Evolutionary conservation across 1,139 yeast species (phyloP).

Genomic region (Zygoascus sp.): DNA sequence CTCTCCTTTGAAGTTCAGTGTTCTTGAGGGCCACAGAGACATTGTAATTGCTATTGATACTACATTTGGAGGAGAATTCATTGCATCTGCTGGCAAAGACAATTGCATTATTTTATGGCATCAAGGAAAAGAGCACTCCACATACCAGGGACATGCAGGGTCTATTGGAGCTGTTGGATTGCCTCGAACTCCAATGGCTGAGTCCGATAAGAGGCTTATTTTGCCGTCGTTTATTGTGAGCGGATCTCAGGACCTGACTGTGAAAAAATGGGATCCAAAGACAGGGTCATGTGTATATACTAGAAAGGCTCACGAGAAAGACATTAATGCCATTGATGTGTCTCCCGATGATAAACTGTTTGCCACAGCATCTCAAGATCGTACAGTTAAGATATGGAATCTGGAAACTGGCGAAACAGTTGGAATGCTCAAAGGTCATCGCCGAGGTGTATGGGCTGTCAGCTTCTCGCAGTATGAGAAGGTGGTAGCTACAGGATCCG

Average conservation of each 20-base stretch:
- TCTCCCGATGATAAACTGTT: conserved; percentile 83
- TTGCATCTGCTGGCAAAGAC: conserved; percentile 93
- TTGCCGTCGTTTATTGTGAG: conserved; percentile 73
- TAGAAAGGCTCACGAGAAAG: conserved; percentile 94
- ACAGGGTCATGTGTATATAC: conserved; percentile 65
- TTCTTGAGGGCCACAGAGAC: conserved; percentile 81
- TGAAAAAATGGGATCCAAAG: conserved; percentile 70
- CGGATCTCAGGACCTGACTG: conserved; percentile 84
- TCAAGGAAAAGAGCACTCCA: conserved; percentile 18
- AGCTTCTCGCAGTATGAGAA: conserved; percentile 77
- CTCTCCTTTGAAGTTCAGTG: conserved; percentile 55
- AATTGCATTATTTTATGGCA: conserved; percentile 80
- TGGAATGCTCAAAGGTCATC: conserved; percentile 83
- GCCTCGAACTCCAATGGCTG: conserved; percentile 49
- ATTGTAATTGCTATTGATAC: conserved; percentile 76
- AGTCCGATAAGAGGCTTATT: conserved; percentile 22
- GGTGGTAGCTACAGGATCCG: conserved; percentile 66
- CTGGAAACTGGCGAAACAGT: conserved; percentile 73
- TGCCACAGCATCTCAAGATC: conserved; percentile 96
- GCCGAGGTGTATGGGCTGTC: conserved; percentile 92
- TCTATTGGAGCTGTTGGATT: conserved; percentile 79
- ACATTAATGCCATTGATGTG: conserved; percentile 81
- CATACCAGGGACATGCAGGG: conserved; percentile 77
- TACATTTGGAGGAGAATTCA: conserved; percentile 76
- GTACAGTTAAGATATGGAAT: conserved; percentile 87